Conservation (phyloP, 768 basidiomycete species). For the Daedaleopsis nitida region DNA sequence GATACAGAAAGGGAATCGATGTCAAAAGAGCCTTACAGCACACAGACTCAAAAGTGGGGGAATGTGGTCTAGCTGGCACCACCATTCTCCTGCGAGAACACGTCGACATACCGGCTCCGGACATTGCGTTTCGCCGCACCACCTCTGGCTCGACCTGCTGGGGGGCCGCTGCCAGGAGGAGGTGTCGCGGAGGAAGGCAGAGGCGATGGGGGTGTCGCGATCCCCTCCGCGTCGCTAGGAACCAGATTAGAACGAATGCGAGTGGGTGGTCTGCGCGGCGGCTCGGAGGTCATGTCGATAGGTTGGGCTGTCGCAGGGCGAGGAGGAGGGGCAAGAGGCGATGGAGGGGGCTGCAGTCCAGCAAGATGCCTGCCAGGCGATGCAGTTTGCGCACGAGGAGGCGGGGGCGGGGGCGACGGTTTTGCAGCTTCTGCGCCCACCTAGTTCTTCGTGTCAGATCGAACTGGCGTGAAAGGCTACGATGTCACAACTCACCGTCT, state of each 20-base stretch:
- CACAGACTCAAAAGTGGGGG: background rate
- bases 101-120: constrained; percentile 86
- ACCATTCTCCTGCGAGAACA: constrained; percentile 60
- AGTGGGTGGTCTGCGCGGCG: constrained; percentile 52
- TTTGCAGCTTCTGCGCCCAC: constrained; percentile 55
- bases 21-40: background rate
- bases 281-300: constrained; percentile 46
- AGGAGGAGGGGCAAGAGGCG: constrained; percentile 30
- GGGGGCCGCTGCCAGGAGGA: constrained; percentile 43
- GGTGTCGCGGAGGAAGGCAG: constrained; percentile 30
- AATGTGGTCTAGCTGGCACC: constrained; percentile 4
- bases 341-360: constrained; percentile 35
- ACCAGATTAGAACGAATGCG: constrained; percentile 69
- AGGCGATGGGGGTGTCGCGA: constrained; percentile 31
- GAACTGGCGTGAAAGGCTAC: background rate
- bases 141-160: constrained; percentile 56
- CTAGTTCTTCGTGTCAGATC: constrained; percentile 36
- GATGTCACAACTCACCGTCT: constrained; percentile 57
- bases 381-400: constrained; percentile 82
- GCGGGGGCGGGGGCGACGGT: constrained; percentile 69
- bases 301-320: constrained; percentile 59
- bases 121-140: constrained; percentile 72
- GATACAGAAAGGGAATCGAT: constrained; percentile 7
- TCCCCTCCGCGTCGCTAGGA: constrained; percentile 41
- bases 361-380: constrained; percentile 65